A percentile compares a stretch with the other conserved stretches of the same genome.
Evolutionary conservation across 208 protist species (phyloP).

Genomic region (Phytomonas sp.): DNA sequence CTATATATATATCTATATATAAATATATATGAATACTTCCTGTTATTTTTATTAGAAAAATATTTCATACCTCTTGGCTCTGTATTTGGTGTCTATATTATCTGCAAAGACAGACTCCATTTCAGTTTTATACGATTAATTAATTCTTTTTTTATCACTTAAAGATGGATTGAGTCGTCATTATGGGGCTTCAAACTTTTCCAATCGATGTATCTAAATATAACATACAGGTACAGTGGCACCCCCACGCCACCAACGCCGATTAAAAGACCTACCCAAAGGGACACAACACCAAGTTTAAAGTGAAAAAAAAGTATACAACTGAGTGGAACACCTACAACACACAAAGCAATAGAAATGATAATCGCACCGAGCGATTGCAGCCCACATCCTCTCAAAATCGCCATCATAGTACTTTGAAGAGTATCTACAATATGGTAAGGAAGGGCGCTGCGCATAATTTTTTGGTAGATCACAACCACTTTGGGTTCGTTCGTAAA

Average conservation of each 20-base stretch:
- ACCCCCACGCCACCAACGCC: conserved; percentile 36
- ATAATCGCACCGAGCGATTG: conserved; percentile 60
- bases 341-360: conserved; percentile 49
- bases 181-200: conserved; percentile 41
- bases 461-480: conserved; percentile 26
- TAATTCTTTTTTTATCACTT: background rate
- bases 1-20: too few species aligned
- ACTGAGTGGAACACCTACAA: conserved; percentile 53
- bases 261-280: conserved; percentile 70
- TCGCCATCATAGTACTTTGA: conserved; percentile 73
- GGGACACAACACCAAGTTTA: conserved; percentile 50
- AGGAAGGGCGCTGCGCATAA: conserved; percentile 62
- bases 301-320: conserved; percentile 77
- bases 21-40: background rate
- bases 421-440: conserved; percentile 79
- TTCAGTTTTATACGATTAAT: background rate
- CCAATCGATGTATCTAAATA: conserved; percentile 72
- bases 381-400: conserved; percentile 64
- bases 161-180: conserved; percentile 13
- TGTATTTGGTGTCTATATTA: background rate
- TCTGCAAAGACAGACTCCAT: background rate
- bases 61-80: background rate
- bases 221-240: conserved; percentile 58
- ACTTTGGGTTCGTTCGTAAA: conserved; percentile 53
- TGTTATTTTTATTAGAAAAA: background rate